Evolutionary conservation across 2,329 filamentous ascomycete species (phyloP), one percentile per base, ranked within the genome.

Genomic region (Aschersonia sp.): DNA sequence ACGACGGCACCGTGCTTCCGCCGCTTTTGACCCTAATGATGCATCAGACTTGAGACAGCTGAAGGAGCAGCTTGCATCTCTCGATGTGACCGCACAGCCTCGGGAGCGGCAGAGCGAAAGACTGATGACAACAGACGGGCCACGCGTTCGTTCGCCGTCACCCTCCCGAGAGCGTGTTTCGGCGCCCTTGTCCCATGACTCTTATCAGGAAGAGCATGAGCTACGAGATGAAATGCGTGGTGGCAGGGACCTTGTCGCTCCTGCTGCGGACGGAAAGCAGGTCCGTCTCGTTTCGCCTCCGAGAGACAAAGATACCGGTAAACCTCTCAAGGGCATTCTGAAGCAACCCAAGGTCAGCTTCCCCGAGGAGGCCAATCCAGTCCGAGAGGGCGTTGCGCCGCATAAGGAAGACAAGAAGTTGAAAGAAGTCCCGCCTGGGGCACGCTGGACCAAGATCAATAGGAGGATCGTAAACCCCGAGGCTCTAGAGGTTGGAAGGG

Each of bases 391-490:
- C 12, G 90, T 95, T 6, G 88, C 89, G 2, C 89, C 89, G n/a
- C 77, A 94, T 59, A 95, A 94, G 66, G 87, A 94, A 59, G 81
- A 86, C 45, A 81, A 83, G 62, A 81, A 80, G 59, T 48, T 72
- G 43, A 79, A 76, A 57, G 83, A 86, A 40, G 85, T 87, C 32
- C 84, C 84, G 0, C 66, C 81, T 0, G 85, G 84, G 49, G 89
- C 89, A 35, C 78, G 87, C 47, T 95, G 89, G 89, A 95, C 89
- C 44, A 94, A 92, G 68, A 89, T 97, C 59, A 86, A 84, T 60
- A 80, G 89, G 48, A 81, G 83, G 54, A 75, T 94, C 48, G 89
- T 97, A 56, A 95, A 94, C 55, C 88, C 89, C 0, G 84, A 90
- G 55, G 88, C 89, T 0, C 68, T 97, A 44, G 84, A 86, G 49